phyloP scores from a whole-genome alignment of 352 stramenopile genomes.

The Pythium grandisporangium region DNA sequence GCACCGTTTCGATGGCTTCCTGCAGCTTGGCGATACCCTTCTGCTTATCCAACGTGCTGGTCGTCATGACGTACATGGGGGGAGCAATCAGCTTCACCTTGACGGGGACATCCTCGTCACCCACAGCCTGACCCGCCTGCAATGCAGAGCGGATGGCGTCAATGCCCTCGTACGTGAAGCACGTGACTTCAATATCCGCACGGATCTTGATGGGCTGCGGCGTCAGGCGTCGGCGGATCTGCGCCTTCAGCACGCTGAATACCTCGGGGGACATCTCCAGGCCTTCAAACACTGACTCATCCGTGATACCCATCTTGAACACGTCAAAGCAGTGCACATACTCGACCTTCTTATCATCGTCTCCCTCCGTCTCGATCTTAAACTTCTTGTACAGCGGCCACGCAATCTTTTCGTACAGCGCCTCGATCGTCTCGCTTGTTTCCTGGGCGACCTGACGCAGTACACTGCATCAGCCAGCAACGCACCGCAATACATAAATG shows the following conservation, averaged over 20 bases:
- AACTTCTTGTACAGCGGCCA: slow-evolving; percentile 99
- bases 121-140: slow-evolving; percentile 77
- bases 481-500: too few relatives aligned
- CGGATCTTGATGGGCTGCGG: slow-evolving; percentile 99
- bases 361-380: slow-evolving; percentile 71
- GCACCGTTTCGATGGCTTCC: slow-evolving; percentile 93
- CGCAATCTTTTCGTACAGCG: slow-evolving; percentile 87
- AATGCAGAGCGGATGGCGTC: slow-evolving; percentile 97
- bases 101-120: slow-evolving; percentile 89
- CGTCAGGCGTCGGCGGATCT: slow-evolving; percentile 96
- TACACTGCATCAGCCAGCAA: slow-evolving; percentile 88
- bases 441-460: slow-evolving; percentile 83
- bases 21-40: slow-evolving; percentile 96
- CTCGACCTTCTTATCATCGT: slow-evolving; percentile 80
- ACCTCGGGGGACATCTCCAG: slow-evolving; percentile 88
- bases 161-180: slow-evolving; percentile 99
- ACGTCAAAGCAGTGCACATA: slow-evolving; percentile 99
- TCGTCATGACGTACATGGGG: slow-evolving; percentile 99
- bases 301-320: slow-evolving; percentile 97
- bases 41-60: slow-evolving; percentile 97
- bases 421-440: slow-evolving; percentile 62
- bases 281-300: slow-evolving; percentile 76
- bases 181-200: slow-evolving; percentile 99
- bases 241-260: slow-evolving; percentile 88
- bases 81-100: slow-evolving; percentile 99